Percentiles rank a stretch among this genome's conserved stretches.
phyloP scores from a whole-genome alignment of 2,329 filamentous ascomycete genomes.

The Ophiostoma angusticollis region DNA sequence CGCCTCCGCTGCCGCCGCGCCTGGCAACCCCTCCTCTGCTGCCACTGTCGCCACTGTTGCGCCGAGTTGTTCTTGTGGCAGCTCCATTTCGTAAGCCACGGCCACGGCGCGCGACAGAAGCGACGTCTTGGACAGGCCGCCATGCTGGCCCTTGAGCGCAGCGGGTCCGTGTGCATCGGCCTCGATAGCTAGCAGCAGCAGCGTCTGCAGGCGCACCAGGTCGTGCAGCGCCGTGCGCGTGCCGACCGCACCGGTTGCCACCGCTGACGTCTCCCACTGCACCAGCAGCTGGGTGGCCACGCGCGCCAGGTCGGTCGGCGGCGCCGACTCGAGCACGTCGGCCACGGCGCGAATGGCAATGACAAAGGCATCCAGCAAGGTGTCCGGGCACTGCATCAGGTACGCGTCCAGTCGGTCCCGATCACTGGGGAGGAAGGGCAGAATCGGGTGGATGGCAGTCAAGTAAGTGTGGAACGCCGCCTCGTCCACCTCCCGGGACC shows the following conservation, averaged over 20 bases:
- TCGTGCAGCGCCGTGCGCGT: conserved; percentile 28
- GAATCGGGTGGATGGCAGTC: conserved; percentile 49
- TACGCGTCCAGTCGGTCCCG: conserved; percentile 43
- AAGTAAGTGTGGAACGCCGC: conserved; percentile 41
- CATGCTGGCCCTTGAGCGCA: conserved; percentile 27
- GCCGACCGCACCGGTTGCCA: conserved; percentile 22
- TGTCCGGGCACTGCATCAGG: conserved; percentile 40
- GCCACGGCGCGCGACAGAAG: conserved; percentile 54
- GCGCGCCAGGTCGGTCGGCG: conserved; percentile 19
- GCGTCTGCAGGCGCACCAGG: conserved; percentile 51
- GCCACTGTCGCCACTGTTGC: conserved; percentile 21
- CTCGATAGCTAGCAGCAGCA: conserved; percentile 54
- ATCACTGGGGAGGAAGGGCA: conserved; percentile 50
- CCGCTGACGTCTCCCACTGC: conserved; percentile 43
- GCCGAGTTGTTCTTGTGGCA: conserved; percentile 33
- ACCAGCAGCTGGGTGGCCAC: conserved; percentile 34
- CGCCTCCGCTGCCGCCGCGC: conserved; percentile 41
- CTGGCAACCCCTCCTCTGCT: conserved; percentile 27
- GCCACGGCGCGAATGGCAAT: conserved; percentile 49
- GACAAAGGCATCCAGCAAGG: conserved; percentile 50
- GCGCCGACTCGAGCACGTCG: conserved; percentile 31
- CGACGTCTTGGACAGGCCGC: conserved; percentile 36
- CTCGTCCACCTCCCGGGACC: conserved; percentile 29
- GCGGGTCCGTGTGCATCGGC: conserved; percentile 42
- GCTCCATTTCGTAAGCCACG: conserved; percentile 50